A percentile compares a stretch with the other conserved stretches of the same genome.
Conservation (phyloP, 108 stramenopile genomes). For the Aurantiochytrium sp. region DNA sequence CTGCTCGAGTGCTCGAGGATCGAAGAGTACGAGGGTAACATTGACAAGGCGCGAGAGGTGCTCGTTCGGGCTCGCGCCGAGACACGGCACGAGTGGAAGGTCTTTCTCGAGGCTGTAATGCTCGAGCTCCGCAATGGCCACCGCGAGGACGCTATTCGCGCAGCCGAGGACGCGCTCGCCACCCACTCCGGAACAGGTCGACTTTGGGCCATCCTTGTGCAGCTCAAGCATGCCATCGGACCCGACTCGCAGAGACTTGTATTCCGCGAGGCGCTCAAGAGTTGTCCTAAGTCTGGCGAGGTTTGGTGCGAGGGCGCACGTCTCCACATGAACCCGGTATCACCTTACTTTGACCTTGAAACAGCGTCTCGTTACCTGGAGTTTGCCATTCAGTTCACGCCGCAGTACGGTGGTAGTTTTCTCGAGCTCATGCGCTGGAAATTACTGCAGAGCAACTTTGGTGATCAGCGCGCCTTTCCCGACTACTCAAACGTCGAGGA, state of each 20-base stretch:
- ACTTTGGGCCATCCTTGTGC: conserved; percentile 87
- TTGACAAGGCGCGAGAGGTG: conserved; percentile 69
- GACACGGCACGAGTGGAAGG: conserved; percentile 83
- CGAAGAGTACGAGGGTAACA: conserved; percentile 79
- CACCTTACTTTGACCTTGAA: conserved; percentile 68
- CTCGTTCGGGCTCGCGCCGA: conserved; percentile 59
- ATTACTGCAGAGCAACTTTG: conserved; percentile 48
- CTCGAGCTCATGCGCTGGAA: conserved; percentile 66
- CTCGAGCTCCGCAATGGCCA: conserved; percentile 71
- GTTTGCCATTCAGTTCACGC: conserved; percentile 93
- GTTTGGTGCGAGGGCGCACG: conserved; percentile 90
- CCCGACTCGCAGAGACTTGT: conserved; percentile 68
- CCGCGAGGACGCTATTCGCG: conserved; percentile 49
- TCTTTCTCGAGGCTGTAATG: conserved; percentile 82
- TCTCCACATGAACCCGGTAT: conserved; percentile 43
- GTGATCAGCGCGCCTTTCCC: not conserved
- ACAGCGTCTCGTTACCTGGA: conserved; percentile 64
- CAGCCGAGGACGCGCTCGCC: conserved; percentile 66
- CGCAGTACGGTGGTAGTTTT: conserved; percentile 93
- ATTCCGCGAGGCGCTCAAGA: conserved; percentile 68
- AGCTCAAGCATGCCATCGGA: conserved; percentile 67
- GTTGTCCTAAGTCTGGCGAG: conserved; percentile 92
- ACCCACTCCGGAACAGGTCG: conserved; percentile 85
- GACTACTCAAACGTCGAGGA: not conserved
- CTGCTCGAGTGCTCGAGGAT: conserved; percentile 79